Evolutionary conservation across 2,329 filamentous ascomycete genomes (phyloP), one percentile per base, ranked within the genome.

Genomic region (Escovopsis sp.): DNA sequence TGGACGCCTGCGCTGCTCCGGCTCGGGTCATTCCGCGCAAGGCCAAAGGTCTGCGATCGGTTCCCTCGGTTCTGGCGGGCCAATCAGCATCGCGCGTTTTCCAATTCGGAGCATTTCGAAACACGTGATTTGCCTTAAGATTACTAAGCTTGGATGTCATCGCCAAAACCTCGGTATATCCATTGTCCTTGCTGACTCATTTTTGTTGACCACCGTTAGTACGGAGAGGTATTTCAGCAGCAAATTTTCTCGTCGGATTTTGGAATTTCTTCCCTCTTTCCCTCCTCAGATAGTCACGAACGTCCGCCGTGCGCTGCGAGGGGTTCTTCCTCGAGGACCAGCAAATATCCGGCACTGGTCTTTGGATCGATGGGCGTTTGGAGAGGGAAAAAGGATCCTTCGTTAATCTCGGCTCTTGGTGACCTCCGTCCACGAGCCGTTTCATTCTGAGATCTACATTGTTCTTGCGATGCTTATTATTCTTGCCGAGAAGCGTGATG

Each of bases 361-460:
- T 54, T 62, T 62, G 55, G 56, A 55, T 53, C 52, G 41, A 43
- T 53, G 60, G 56, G 56, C 55, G 57, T 56, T 66, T 61, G 61
- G 54, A 71, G 68, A 71, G 60, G 53, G 68, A 65, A 44, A 49
- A 57, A 55, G 48, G 67, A 69, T 72, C 69, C 66, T 62, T 72
- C 68, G 68, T 73, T 73, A 72, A 73, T 73, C 69, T 67, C 69
- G 66, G 60, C 66, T 63, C 53, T 63, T 63, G 63, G 61, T 57
- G 45, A 49, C 43, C 53, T 59, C 65, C 59, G 62, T 72, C 68
- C 66, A 64, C 59, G 60, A 65, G 62, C 60, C 64, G 69, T 72
- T 73, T 73, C 69, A 73, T 70, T 69, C 64, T 63, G 68, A 69
- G 69, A 73, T 72, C 69, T 70, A 73, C 69, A 73, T 68, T 61